These are phyloP conservation scores for Logfia minima DNA, from an alignment of 129 eudicot genomes.

Conservation along the genomic window DNA sequence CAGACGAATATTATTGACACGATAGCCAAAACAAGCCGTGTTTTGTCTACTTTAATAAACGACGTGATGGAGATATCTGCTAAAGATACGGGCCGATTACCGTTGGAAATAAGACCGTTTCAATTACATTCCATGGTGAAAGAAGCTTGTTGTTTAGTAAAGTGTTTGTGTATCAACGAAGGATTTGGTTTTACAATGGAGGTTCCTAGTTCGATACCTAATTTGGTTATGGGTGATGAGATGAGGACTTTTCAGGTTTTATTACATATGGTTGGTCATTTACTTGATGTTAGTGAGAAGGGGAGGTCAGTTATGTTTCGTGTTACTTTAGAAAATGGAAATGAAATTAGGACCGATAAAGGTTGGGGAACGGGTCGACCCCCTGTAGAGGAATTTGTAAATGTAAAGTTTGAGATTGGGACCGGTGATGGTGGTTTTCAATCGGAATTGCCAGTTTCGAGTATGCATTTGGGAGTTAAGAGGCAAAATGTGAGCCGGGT, in stretches of 20 bases:
- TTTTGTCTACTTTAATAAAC: slow-evolving; percentile 63
- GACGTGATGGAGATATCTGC: slow-evolving; percentile 82
- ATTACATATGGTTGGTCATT: slow-evolving; percentile 80
- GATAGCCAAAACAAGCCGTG: slow-evolving; percentile 57
- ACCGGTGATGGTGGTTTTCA: slow-evolving; percentile 46
- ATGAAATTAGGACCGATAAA: slow-evolving; percentile 49
- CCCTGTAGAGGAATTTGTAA: slow-evolving; percentile 44
- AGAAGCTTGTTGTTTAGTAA: slow-evolving; percentile 78
- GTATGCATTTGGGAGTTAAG: slow-evolving; percentile 35
- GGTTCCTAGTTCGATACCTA: slow-evolving; percentile 53
- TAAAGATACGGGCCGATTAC: slow-evolving; percentile 69
- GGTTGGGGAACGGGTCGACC: slow-evolving; percentile 59
- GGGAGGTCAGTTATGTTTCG: slow-evolving; percentile 51
- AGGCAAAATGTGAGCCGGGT: slow-evolving; percentile 38
- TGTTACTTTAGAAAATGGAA: slow-evolving; percentile 46
- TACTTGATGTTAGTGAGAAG: slow-evolving; percentile 48
- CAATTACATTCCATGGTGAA: slow-evolving; percentile 66
- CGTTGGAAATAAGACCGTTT: slow-evolving; percentile 57
- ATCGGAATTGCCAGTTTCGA: slow-evolving; percentile 38
- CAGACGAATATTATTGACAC: slow-evolving; percentile 61
- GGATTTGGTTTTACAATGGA: slow-evolving; percentile 61
- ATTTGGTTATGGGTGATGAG: slow-evolving; percentile 79
- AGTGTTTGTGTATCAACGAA: slow-evolving; percentile 63
- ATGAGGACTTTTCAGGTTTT: slow-evolving; percentile 77
- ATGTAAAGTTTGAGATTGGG: slow-evolving; percentile 63